A percentile compares a stretch with the other conserved stretches of the same genome.
Conservation (phyloP, 1,284 basidiomycete species). For the Fomitopsis betulina region DNA sequence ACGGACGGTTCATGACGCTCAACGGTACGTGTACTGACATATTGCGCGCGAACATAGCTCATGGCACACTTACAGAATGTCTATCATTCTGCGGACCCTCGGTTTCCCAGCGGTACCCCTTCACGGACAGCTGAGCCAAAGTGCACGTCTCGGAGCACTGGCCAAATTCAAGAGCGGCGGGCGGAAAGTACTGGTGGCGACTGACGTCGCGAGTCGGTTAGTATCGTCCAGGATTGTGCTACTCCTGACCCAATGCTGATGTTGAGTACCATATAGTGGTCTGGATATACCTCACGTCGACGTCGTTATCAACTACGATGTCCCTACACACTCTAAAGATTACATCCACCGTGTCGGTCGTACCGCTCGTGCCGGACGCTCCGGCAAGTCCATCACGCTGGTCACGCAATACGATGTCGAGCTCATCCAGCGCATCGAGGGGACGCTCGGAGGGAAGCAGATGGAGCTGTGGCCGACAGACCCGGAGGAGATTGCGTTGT, state of each 20-base stretch:
- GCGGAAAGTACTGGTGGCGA: constrained; percentile 90
- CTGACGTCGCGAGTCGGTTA: constrained; percentile 93
- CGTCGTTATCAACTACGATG: constrained; percentile 97
- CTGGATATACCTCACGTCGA: constrained; percentile 97
- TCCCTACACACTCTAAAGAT: constrained; percentile 98
- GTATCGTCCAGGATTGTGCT: constrained; percentile 16
- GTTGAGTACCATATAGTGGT: constrained; percentile 49
- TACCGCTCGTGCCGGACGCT: constrained; percentile 93
- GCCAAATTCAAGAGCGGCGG: constrained; percentile 96
- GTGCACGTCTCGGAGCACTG: constrained; percentile 90
- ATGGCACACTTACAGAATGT: constrained; percentile 47
- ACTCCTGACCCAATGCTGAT: background rate
- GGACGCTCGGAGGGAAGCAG: constrained; percentile 82
- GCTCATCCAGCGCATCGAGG: constrained; percentile 91
- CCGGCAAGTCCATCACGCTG: constrained; percentile 93
- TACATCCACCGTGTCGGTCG: constrained; percentile 99
- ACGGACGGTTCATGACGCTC: constrained; percentile 91
- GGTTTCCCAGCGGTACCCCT: constrained; percentile 96
- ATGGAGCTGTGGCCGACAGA: constrained; percentile 91
- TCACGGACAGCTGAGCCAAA: constrained; percentile 94
- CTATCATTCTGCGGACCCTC: constrained; percentile 86
- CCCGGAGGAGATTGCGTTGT: constrained; percentile 84
- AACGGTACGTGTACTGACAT: constrained; percentile 45
- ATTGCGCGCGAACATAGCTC: background rate
- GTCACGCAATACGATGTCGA: constrained; percentile 99